phyloP scores from a whole-genome alignment of 805 yeast species.

The Schizosaccharomyces japonicus region DNA sequence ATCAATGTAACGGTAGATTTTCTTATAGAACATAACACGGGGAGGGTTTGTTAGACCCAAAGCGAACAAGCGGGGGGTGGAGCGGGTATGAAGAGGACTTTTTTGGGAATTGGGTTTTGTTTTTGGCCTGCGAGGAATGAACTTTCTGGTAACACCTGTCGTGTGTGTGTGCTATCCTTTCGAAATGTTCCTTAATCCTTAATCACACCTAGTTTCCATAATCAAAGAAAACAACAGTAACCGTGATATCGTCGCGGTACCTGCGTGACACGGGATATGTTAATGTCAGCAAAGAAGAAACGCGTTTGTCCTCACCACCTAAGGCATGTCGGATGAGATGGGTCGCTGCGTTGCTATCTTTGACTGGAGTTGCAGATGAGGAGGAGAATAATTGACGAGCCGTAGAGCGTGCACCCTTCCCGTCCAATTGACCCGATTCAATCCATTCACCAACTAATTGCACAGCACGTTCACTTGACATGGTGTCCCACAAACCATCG shows the following conservation, averaged over 20 bases:
- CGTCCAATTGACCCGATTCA: constrained; percentile 15
- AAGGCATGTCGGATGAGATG: constrained; percentile 84
- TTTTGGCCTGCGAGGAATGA: no score
- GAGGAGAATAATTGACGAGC: neutral
- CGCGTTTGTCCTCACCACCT: constrained; percentile 76
- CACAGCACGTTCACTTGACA: constrained; percentile 78
- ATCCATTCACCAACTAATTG: constrained; percentile 86
- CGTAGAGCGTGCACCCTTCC: neutral
- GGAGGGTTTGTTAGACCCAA: no score
- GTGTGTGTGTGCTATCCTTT: no score
- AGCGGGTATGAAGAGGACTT: no score
- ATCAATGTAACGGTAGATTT: no score
- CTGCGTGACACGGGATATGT: constrained; percentile 80
- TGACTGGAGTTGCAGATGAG: neutral
- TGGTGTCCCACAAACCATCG: constrained; percentile 81
- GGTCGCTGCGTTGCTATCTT: constrained; percentile 69
- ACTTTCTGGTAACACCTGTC: no score
- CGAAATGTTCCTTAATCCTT: no score
- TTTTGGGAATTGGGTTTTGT: no score
- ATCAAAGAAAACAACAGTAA: constrained; percentile 89
- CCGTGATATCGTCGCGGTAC: constrained; percentile 88
- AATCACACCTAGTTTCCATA: no score
- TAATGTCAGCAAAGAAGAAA: constrained; percentile 65
- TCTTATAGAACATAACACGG: no score
- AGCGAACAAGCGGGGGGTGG: no score